These are phyloP conservation scores for Lactifluus pinguis DNA, from an alignment of 768 basidiomycete genomes.

Conservation along the genomic window DNA sequence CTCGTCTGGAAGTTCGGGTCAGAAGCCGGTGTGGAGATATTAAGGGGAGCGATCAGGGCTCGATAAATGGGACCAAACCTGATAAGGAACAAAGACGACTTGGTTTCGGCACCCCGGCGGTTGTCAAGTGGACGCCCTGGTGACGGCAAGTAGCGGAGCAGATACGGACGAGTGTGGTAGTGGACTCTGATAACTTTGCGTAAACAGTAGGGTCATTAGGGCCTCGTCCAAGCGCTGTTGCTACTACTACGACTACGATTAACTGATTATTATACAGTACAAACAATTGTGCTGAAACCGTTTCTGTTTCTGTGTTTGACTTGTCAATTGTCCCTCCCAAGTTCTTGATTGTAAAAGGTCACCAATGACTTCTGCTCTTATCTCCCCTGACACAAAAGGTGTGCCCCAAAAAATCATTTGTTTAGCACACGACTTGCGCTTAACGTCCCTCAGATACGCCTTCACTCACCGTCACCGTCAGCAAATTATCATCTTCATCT, in stretches of 20 bases:
- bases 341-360: not conserved
- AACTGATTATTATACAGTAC: not conserved
- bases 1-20: conserved; percentile 8
- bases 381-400: conserved; percentile 19
- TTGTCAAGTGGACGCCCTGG: conserved; percentile 1
- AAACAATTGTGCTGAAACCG: not conserved
- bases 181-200: not conserved
- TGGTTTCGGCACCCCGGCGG: not conserved
- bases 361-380: conserved; percentile 7
- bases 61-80: not conserved
- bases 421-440: not conserved
- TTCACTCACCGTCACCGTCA: conserved; percentile 24
- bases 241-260: not conserved
- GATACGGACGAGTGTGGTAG: not conserved
- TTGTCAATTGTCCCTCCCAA: not conserved
- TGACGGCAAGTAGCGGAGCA: conserved; percentile 5
- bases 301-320: not conserved
- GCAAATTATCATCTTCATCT: conserved; percentile 34
- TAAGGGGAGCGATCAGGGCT: not conserved
- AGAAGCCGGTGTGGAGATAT: conserved; percentile 16
- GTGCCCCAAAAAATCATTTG: not conserved
- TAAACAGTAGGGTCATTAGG: not conserved
- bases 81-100: not conserved
- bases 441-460: conserved; percentile 10
- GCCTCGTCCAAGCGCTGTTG: not conserved